phyloP scores from a whole-genome alignment of 2,329 filamentous ascomycete genomes.

The Fonsecaea multimorphosa region DNA sequence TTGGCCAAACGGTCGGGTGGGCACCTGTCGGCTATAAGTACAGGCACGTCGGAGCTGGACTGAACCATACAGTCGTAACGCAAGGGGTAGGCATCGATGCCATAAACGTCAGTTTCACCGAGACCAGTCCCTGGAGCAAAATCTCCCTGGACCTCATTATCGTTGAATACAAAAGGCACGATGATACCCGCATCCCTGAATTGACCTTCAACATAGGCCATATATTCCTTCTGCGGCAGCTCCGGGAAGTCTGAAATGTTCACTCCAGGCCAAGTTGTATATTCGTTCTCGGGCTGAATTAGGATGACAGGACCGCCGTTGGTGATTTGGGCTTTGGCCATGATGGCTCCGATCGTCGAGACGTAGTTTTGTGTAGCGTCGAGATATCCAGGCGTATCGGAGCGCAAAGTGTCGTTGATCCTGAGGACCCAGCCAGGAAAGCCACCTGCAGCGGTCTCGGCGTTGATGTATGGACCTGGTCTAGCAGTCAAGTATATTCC shows the following conservation, averaged over 20 bases:
- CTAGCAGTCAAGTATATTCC: constrained; percentile 75
- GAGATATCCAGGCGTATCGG: not conserved
- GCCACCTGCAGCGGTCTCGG: constrained; percentile 48
- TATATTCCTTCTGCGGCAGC: constrained; percentile 62
- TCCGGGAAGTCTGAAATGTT: not conserved
- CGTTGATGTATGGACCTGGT: constrained; percentile 69
- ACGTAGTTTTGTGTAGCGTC: not conserved
- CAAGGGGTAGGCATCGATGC: constrained; percentile 38
- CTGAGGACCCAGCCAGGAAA: constrained; percentile 43
- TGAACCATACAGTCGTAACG: not conserved
- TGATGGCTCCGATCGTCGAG: constrained; percentile 45
- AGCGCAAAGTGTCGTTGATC: not conserved
- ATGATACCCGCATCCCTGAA: constrained; percentile 71
- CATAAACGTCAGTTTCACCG: constrained; percentile 65
- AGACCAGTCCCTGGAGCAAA: constrained; percentile 67
- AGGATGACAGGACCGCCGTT: constrained; percentile 78
- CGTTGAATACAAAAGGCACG: constrained; percentile 77
- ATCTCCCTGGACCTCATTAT: constrained; percentile 65
- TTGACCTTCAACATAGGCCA: constrained; percentile 73
- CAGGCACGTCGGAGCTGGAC: no score
- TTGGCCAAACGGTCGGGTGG: not conserved
- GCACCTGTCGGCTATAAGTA: not conserved
- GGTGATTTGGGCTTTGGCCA: constrained; percentile 79
- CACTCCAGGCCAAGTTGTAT: constrained; percentile 57
- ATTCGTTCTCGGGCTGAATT: constrained; percentile 80